Conservation (phyloP, 495 filamentous ascomycete genomes). For the Hypoxylon subgilvum region DNA sequence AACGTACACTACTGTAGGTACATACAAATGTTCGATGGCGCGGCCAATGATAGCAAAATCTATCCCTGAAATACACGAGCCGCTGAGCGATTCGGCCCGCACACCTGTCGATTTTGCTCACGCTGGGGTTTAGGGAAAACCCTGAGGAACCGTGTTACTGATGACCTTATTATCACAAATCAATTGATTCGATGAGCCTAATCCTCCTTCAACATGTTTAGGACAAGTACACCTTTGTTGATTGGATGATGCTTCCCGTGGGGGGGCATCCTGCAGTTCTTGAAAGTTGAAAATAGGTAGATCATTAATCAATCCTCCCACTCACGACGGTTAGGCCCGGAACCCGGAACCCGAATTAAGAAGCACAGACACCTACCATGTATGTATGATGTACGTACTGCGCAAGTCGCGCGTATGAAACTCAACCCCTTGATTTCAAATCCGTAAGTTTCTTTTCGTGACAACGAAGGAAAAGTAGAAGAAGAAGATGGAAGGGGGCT, state of each 20-base stretch:
- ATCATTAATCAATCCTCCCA: conserved; percentile 23
- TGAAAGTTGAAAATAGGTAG: conserved; percentile 27
- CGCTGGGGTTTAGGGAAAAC: too few species aligned
- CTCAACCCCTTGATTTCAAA: neutral
- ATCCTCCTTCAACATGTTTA: conserved; percentile 31
- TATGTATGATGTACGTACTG: neutral
- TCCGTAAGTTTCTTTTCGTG: conserved; percentile 24
- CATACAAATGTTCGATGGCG: too few species aligned
- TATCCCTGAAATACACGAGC: neutral
- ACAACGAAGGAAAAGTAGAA: too few species aligned
- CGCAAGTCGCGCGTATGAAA: too few species aligned
- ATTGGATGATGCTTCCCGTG: conserved; percentile 21
- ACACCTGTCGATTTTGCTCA: neutral
- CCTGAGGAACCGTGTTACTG: conserved; percentile 25
- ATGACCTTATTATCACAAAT: conserved; percentile 36
- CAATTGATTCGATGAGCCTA: conserved; percentile 21
- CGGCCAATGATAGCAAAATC: neutral
- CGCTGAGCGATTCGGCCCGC: neutral
- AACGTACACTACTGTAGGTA: too few species aligned
- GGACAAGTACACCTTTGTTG: conserved; percentile 6
- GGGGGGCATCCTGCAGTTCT: conserved; percentile 28
- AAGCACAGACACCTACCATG: too few species aligned
- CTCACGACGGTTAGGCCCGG: conserved; percentile 5
- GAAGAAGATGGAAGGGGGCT: conserved; percentile 11
- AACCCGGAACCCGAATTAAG: conserved; percentile 7